Conservation (phyloP, 2,329 filamentous ascomycete genomes). For the Didymella arachidicola region DNA sequence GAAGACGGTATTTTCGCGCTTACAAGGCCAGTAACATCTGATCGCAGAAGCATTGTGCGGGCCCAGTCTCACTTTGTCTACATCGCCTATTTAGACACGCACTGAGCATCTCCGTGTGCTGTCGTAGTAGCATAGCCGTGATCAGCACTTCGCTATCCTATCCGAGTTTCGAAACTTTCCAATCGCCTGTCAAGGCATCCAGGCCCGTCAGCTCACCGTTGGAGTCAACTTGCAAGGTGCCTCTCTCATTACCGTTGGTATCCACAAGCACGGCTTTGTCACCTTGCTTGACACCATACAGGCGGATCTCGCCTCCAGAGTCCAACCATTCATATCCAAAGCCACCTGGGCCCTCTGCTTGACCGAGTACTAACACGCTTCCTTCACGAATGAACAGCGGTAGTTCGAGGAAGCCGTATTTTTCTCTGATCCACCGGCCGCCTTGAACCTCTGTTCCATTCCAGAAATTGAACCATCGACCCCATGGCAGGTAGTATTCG, state of each 20-base stretch:
- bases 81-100: not conserved
- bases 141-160: slow-evolving; percentile 25
- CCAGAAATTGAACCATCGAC: slow-evolving; percentile 61
- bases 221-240: slow-evolving; percentile 38
- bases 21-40: slow-evolving; percentile 3
- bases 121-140: slow-evolving; percentile 6
- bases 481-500: slow-evolving; percentile 70
- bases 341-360: slow-evolving; percentile 48
- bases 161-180: slow-evolving; percentile 43
- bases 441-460: slow-evolving; percentile 52
- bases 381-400: slow-evolving; percentile 54
- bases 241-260: slow-evolving; percentile 40
- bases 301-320: slow-evolving; percentile 48
- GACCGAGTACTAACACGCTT: slow-evolving; percentile 52
- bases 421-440: slow-evolving; percentile 55
- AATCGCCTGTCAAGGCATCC: slow-evolving; percentile 44
- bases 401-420: slow-evolving; percentile 50
- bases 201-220: slow-evolving; percentile 42
- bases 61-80: slow-evolving; percentile 1
- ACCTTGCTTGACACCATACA: slow-evolving; percentile 49
- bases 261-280: slow-evolving; percentile 49
- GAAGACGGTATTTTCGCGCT: not conserved
- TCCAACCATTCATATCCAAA: slow-evolving; percentile 54
- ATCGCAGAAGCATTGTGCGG: not conserved
- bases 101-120: slow-evolving; percentile 13